Percentiles rank a stretch among this genome's conserved stretches.
These are phyloP conservation scores for Stromatinia cepivora DNA, from an alignment of 2,329 filamentous ascomycete genomes.

Conservation along the genomic window DNA sequence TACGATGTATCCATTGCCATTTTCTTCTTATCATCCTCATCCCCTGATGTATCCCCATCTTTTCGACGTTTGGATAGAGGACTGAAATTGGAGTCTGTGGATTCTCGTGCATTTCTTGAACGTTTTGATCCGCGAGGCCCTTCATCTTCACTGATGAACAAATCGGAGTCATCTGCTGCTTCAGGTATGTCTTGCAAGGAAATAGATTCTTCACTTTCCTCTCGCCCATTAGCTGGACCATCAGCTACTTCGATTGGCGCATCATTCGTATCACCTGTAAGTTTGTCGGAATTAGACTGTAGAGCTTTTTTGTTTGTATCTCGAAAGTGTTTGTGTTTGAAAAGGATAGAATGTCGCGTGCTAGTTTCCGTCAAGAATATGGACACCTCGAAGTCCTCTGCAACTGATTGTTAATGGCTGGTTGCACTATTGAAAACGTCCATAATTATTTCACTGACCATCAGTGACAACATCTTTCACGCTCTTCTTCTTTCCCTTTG, in stretches of 20 bases:
- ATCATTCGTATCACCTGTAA: slow-evolving; percentile 57
- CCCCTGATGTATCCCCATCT: slow-evolving; percentile 42
- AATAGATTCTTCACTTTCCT: slow-evolving; percentile 34
- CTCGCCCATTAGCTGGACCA: slow-evolving; percentile 31
- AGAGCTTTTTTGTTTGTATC: slow-evolving; percentile 50
- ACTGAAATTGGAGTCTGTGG: slow-evolving; percentile 36
- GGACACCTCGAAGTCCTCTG: slow-evolving; percentile 93
- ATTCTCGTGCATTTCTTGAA: slow-evolving; percentile 37
- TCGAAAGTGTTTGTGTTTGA: slow-evolving; percentile 78
- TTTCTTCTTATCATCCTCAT: slow-evolving; percentile 82
- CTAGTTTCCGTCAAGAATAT: slow-evolving; percentile 88
- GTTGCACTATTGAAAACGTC: neutral
- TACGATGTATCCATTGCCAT: slow-evolving; percentile 82
- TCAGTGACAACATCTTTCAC: slow-evolving; percentile 86
- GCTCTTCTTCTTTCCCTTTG: slow-evolving; percentile 57
- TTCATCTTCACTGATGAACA: slow-evolving; percentile 43
- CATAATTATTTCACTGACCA: slow-evolving; percentile 52
- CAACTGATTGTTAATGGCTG: slow-evolving; percentile 26
- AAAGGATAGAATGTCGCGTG: slow-evolving; percentile 81
- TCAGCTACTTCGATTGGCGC: slow-evolving; percentile 47
- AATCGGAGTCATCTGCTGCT: slow-evolving; percentile 32
- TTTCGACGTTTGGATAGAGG: slow-evolving; percentile 48
- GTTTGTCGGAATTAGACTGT: slow-evolving; percentile 59
- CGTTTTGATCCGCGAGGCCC: slow-evolving; percentile 37
- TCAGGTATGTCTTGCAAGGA: slow-evolving; percentile 35